phyloP scores from a whole-genome alignment of 2,329 filamentous ascomycete species.

The Hymenotorrendiella dingleyae region DNA sequence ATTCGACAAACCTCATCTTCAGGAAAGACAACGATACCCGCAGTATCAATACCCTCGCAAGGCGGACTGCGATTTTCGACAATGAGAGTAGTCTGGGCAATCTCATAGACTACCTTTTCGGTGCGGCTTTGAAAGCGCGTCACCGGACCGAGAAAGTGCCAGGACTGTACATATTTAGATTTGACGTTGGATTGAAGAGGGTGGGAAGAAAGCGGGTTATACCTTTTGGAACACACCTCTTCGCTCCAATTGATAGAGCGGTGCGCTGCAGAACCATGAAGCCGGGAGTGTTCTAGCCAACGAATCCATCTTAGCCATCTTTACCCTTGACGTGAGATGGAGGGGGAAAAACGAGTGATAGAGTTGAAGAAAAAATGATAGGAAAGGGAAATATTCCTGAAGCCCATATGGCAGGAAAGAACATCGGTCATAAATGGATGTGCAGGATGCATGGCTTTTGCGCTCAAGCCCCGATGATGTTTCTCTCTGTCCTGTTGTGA shows the following conservation, averaged over 20 bases:
- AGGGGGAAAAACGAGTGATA: neutral
- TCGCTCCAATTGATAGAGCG: slow-evolving; percentile 44
- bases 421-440: too few species aligned
- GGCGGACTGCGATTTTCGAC: slow-evolving; percentile 32
- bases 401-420: too few species aligned
- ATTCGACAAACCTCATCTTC: slow-evolving; percentile 17
- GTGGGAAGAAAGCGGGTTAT: neutral
- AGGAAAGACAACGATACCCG: slow-evolving; percentile 35
- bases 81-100: slow-evolving; percentile 40
- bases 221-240: slow-evolving; percentile 44
- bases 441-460: too few species aligned
- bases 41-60: slow-evolving; percentile 17
- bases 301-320: slow-evolving; percentile 16
- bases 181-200: neutral
- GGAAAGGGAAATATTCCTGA: too few species aligned
- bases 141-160: slow-evolving; percentile 48
- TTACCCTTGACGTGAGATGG: too few species aligned
- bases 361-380: too few species aligned
- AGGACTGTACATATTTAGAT: slow-evolving; percentile 33
- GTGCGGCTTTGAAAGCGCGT: slow-evolving; percentile 39
- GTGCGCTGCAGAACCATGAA: slow-evolving; percentile 44
- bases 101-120: slow-evolving; percentile 41
- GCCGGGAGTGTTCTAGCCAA: slow-evolving; percentile 41
- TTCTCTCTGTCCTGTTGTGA: too few species aligned
- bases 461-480: too few species aligned